Base-by-base conservation (phyloP, 1,284 basidiomycete genomes). In the Microbotryomycetes sp. region DNA sequence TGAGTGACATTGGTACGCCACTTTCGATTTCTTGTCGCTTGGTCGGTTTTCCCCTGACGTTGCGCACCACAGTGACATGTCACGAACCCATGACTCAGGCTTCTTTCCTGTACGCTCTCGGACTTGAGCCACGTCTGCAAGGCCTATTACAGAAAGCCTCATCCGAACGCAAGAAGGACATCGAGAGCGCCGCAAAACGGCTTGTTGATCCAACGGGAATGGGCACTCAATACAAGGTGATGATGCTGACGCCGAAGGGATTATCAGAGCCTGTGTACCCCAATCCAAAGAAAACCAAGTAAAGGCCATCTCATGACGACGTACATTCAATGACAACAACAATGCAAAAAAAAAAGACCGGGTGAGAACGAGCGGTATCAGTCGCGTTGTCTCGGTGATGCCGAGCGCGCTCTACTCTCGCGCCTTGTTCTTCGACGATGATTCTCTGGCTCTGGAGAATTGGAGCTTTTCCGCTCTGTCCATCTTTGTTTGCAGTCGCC, bases 11-110 rank as follows among this genome's bases (percentile, higher is more conserved):
- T 3, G 85, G 87, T 87, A 66, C 28, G 81, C 53, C 30, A 23
- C 59, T 26, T 24, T 46, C 27, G 9, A 13, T 31, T 16, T 59
- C n/a, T 50, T 28, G 45, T 29, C 16, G 47, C 24, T 15, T 15
- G 28, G n/a, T 29, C 30, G 24, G 7, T 61, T 53, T 46, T 45
- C 41, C 31, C 68, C 41, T 50, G 45, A 41, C 21, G 51, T 29
- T 57, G 48, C 24, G 13, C 30, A 30, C 48, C 47, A 45, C 60
- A 80, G 79, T 77, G 73, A 73, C 77, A 13, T 73, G 82, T 0
- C 80, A 85, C 50, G 86, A 86, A 0, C 85, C 85, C 0, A 78
- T 91, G 21, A 72, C 83, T 0, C 90, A 93, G 76, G 77, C 80
- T 2, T 75, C 77, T 3, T 92, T 92, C 76, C 79, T 93, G 21